Evolutionary conservation across 2,329 filamentous ascomycete genomes (phyloP).

Genomic region (Alternaria dauci): DNA sequence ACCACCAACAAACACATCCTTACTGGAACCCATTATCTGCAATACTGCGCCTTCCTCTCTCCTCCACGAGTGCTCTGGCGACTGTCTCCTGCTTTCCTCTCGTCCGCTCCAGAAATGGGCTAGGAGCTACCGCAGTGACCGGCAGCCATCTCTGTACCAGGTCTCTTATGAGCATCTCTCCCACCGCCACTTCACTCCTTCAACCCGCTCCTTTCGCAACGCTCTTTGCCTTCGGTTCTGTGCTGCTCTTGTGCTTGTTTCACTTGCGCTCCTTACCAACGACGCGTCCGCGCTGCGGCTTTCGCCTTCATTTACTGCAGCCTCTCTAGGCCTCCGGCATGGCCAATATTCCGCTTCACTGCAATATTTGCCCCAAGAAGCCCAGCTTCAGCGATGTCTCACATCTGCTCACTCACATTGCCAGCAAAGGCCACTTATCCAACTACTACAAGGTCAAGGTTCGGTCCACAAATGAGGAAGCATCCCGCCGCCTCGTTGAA

Average conservation of each 20-base stretch:
- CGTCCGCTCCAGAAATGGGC: conserved; percentile 27
- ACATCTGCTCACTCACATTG: conserved; percentile 89
- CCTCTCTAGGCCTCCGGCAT: conserved; percentile 45
- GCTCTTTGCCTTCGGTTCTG: conserved; percentile 32
- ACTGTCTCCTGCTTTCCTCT: conserved; percentile 26
- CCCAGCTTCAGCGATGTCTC: conserved; percentile 89
- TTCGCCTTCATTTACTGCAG: conserved; percentile 6
- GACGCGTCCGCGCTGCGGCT: conserved; percentile 10
- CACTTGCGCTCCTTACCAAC: conserved; percentile 39
- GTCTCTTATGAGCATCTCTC: conserved; percentile 32
- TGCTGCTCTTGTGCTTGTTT: conserved; percentile 33
- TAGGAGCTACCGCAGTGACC: conserved; percentile 36
- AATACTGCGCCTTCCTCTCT: conserved; percentile 33
- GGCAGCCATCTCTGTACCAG: conserved; percentile 30
- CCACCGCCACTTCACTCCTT: conserved; percentile 41
- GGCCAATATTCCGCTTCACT: conserved; percentile 71
- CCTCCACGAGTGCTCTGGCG: conserved; percentile 22
- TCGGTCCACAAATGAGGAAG: conserved; percentile 70
- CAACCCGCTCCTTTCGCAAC: conserved; percentile 50
- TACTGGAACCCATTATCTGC: conserved; percentile 19
- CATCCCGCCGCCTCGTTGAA: conserved; percentile 69
- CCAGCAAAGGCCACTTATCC: conserved; percentile 90
- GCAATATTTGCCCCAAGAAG: conserved; percentile 81
- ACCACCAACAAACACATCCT: conserved; percentile 40
- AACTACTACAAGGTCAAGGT: conserved; percentile 84